Percentiles rank a stretch among this genome's conserved stretches.
These are phyloP conservation scores for Penicillium capsulatum DNA, from an alignment of 2,329 filamentous ascomycete genomes.

Conservation along the genomic window DNA sequence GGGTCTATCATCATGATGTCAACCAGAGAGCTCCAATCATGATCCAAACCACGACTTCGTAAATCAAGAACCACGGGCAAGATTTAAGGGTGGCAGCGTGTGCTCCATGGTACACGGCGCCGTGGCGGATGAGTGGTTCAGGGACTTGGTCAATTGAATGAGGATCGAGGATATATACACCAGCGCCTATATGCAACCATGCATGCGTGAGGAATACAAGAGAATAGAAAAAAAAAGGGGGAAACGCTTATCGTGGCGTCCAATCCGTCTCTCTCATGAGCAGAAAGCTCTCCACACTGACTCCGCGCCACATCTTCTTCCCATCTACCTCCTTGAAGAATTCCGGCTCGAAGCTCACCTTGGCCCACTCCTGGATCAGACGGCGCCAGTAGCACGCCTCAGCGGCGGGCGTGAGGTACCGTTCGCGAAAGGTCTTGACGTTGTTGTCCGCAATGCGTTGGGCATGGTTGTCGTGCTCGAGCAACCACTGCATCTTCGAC, in stretches of 20 bases:
- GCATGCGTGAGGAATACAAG: too few relatives aligned
- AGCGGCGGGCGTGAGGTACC: slow-evolving; percentile 48
- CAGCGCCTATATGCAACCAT: too few relatives aligned
- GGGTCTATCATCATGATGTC: slow-evolving; percentile 12
- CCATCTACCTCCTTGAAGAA: slow-evolving; percentile 5
- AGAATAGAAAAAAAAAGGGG: too few relatives aligned
- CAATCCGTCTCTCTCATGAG: slow-evolving; percentile 3
- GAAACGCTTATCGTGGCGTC: neutral
- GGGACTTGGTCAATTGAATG: too few relatives aligned
- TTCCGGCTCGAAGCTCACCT: slow-evolving; percentile 4
- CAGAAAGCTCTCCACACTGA: slow-evolving; percentile 2
- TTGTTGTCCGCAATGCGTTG: slow-evolving; percentile 46
- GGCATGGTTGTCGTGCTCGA: slow-evolving; percentile 38
- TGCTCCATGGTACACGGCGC: too few relatives aligned
- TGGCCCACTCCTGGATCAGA: slow-evolving; percentile 32
- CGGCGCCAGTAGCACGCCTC: slow-evolving; percentile 51
- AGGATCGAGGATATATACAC: too few relatives aligned
- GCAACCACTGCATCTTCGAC: slow-evolving; percentile 34
- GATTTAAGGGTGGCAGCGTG: too few relatives aligned
- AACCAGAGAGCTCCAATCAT: slow-evolving; percentile 9
- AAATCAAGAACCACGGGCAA: neutral
- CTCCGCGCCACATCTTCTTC: slow-evolving; percentile 3
- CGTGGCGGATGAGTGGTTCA: too few relatives aligned
- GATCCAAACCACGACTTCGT: neutral
- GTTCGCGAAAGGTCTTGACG: slow-evolving; percentile 43